A percentile compares a stretch with the other conserved stretches of the same genome.
Evolutionary conservation across 2,329 filamentous ascomycete genomes (phyloP).

Genomic region (Chaetomiaceae sp.): DNA sequence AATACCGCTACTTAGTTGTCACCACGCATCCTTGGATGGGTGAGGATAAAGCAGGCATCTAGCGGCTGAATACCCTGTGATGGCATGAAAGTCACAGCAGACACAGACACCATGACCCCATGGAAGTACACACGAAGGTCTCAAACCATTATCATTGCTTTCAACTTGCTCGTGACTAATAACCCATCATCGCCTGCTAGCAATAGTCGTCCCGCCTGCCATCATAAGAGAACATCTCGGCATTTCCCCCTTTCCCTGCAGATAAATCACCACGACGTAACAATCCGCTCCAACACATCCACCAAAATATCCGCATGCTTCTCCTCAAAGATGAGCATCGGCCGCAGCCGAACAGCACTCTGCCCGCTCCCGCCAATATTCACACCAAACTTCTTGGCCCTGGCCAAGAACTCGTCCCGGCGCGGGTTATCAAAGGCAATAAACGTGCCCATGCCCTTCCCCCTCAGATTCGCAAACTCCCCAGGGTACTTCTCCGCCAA

Average conservation of each 20-base stretch:
- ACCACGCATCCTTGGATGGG: too few relatives aligned
- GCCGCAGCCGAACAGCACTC: conserved; percentile 71
- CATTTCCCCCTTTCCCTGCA: not conserved
- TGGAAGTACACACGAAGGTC: too few relatives aligned
- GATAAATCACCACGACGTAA: conserved; percentile 27
- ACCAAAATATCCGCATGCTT: conserved; percentile 83
- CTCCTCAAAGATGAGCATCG: conserved; percentile 91
- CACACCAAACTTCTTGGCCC: conserved; percentile 74
- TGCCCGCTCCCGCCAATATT: conserved; percentile 84
- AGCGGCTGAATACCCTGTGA: too few relatives aligned
- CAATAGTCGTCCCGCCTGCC: too few relatives aligned
- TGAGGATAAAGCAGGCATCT: too few relatives aligned
- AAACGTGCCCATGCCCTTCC: conserved; percentile 85
- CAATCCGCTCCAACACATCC: conserved; percentile 71
- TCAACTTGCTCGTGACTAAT: too few relatives aligned
- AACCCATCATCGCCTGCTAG: too few relatives aligned
- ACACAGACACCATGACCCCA: too few relatives aligned
- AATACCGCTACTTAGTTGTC: too few relatives aligned
- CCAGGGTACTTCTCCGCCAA: conserved; percentile 68
- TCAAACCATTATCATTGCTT: too few relatives aligned
- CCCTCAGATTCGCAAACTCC: conserved; percentile 77
- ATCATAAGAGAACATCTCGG: too few relatives aligned
- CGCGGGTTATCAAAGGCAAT: conserved; percentile 84
- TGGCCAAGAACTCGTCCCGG: conserved; percentile 72
- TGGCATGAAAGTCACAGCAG: too few relatives aligned